These are phyloP conservation scores for Usnea hakonensis DNA, from an alignment of 495 filamentous ascomycete genomes.

Conservation along the genomic window DNA sequence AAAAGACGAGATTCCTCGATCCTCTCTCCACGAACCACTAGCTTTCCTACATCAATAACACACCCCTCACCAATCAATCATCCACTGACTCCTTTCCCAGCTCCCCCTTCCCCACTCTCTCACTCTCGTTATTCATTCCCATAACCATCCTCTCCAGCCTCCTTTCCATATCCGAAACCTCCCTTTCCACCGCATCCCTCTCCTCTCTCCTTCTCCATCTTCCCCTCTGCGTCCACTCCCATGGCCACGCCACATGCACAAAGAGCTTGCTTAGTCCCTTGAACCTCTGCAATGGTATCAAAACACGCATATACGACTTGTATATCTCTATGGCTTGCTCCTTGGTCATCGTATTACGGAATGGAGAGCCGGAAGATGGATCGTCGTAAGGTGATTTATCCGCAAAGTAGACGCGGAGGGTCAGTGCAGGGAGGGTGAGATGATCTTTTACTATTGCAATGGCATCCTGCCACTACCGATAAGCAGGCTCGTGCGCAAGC, in stretches of 20 bases:
- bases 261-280: background rate
- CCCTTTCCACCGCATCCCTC: background rate
- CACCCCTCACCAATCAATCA: too few relatives aligned
- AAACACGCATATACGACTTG: background rate
- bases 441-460: background rate
- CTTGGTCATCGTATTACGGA: background rate
- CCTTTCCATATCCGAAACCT: background rate
- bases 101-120: background rate
- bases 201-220: background rate
- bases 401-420: background rate
- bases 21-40: too few relatives aligned
- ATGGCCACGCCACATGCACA: background rate
- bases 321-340: background rate
- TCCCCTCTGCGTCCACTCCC: background rate
- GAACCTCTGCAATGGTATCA: background rate
- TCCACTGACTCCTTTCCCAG: background rate
- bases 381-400: background rate
- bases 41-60: too few relatives aligned
- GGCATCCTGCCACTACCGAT: background rate
- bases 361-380: background rate
- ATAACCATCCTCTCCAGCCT: conserved; percentile 3
- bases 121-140: background rate
- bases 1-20: too few relatives aligned
- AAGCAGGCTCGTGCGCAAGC: conserved; percentile 1
- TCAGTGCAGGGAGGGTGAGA: background rate